A percentile compares a stretch with the other conserved stretches of the same genome.
These are phyloP conservation scores for Allium fistulosum DNA, from an alignment of 106 monocot genomes.

Conservation along the genomic window DNA sequence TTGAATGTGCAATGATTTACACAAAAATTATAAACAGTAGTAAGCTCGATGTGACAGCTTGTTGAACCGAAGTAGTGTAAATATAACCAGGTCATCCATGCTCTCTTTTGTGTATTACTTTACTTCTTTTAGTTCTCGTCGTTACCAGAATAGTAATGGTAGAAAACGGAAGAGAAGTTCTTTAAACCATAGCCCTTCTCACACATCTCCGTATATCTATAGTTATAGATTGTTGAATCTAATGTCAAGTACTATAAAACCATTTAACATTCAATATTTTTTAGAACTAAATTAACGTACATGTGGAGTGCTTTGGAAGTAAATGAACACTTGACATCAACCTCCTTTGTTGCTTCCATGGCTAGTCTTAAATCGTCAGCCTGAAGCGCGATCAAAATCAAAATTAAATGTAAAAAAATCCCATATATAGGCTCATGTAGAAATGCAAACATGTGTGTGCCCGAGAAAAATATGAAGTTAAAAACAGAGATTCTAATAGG, in stretches of 20 bases:
- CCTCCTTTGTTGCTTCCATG: conserved; percentile 44
- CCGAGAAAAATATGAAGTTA: neutral
- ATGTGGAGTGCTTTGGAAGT: conserved; percentile 46
- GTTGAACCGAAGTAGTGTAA: too few species aligned
- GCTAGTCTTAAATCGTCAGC: conserved; percentile 82
- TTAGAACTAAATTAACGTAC: conserved; percentile 24
- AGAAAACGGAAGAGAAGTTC: conserved; percentile 87
- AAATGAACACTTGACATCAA: conserved; percentile 50
- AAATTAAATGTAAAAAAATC: too few species aligned
- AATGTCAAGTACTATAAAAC: neutral
- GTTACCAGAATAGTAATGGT: conserved; percentile 54
- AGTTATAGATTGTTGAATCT: neutral
- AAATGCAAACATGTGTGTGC: too few species aligned
- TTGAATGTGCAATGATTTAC: too few species aligned
- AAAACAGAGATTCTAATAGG: neutral
- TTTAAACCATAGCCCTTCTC: conserved; percentile 44
- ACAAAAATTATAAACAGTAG: too few species aligned
- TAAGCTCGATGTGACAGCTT: too few species aligned
- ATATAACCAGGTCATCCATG: too few species aligned
- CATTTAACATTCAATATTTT: neutral
- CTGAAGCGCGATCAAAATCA: conserved; percentile 13
- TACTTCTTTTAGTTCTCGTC: too few species aligned
- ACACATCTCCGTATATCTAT: conserved; percentile 67
- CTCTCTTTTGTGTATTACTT: too few species aligned
- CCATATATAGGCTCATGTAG: too few species aligned